Evolutionary conservation across 1,284 basidiomycete species (phyloP).

Genomic region (Naganishia sp.): DNA sequence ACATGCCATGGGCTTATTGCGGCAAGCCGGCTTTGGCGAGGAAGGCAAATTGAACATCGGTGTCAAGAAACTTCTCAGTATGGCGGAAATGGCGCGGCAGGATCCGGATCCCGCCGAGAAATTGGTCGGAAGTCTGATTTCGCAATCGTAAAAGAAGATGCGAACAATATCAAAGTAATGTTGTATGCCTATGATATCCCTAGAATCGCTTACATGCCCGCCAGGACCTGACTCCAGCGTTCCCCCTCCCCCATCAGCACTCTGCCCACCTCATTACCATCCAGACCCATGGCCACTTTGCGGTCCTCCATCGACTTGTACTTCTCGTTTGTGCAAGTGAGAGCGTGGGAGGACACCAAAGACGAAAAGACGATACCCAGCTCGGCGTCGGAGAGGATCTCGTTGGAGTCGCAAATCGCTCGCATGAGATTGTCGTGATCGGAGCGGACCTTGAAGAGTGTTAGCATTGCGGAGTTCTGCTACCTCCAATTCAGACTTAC

Average conservation of each 20-base stretch:
- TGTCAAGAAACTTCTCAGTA: constrained; percentile 88
- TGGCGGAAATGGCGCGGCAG: constrained; percentile 95
- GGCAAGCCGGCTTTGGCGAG: constrained; percentile 71
- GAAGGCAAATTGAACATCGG: constrained; percentile 73
- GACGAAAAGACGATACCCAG: constrained; percentile 46
- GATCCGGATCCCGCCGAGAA: constrained; percentile 79
- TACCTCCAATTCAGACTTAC: constrained; percentile 55
- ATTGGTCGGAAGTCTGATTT: constrained; percentile 67
- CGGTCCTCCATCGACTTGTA: constrained; percentile 46
- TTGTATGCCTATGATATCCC: constrained; percentile 20
- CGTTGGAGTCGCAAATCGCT: constrained; percentile 43
- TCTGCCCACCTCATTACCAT: constrained; percentile 53
- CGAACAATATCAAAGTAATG: not conserved
- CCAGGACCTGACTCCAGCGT: constrained; percentile 50
- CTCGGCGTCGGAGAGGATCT: constrained; percentile 48
- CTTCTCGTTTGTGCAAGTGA: constrained; percentile 44
- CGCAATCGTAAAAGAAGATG: constrained; percentile 11
- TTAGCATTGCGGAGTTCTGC: not conserved
- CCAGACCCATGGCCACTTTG: constrained; percentile 52
- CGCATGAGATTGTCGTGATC: constrained; percentile 51
- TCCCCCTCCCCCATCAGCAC: constrained; percentile 54
- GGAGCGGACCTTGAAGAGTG: constrained; percentile 36
- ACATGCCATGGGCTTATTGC: constrained; percentile 67
- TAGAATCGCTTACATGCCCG: constrained; percentile 40
- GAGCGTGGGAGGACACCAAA: constrained; percentile 46